Conservation (phyloP, 192 early-diverging fungal genomes). For the Podila epigama region DNA sequence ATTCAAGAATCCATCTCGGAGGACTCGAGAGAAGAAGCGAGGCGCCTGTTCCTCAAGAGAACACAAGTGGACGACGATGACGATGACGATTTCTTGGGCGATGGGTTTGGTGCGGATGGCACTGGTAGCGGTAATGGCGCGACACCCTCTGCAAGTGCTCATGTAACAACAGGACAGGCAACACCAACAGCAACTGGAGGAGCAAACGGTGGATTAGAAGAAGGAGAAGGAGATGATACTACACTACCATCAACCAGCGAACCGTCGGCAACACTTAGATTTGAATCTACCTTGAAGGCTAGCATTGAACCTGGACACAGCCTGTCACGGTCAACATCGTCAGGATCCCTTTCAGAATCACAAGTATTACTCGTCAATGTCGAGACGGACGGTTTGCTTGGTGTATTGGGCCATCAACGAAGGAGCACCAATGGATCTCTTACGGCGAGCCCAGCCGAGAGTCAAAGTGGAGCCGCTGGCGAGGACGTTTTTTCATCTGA, state of each 20-base stretch:
- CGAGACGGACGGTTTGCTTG: not conserved
- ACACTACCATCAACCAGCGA: no score
- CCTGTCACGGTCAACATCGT: not conserved
- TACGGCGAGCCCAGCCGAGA: not conserved
- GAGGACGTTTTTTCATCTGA: not conserved
- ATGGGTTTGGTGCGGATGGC: slow-evolving; percentile 21
- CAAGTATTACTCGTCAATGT: not conserved
- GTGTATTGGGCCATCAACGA: not conserved
- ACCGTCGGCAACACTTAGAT: no score
- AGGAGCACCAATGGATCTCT: not conserved
- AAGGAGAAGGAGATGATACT: not conserved
- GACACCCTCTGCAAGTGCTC: not conserved
- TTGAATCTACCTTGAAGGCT: no score
- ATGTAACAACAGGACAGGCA: not conserved
- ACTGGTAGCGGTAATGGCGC: no score
- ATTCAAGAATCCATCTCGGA: slow-evolving; percentile 39
- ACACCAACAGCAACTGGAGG: not conserved
- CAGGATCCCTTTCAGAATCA: not conserved
- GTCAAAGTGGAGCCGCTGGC: not conserved
- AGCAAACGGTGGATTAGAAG: not conserved
- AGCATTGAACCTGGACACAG: no score
- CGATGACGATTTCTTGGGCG: slow-evolving; percentile 14
- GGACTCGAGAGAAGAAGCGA: slow-evolving; percentile 30
- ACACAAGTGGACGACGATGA: slow-evolving; percentile 16
- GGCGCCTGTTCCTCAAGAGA: slow-evolving; percentile 13